phyloP scores from a whole-genome alignment of 306 rosid species.

The Pterocarpus macrocarpus region DNA sequence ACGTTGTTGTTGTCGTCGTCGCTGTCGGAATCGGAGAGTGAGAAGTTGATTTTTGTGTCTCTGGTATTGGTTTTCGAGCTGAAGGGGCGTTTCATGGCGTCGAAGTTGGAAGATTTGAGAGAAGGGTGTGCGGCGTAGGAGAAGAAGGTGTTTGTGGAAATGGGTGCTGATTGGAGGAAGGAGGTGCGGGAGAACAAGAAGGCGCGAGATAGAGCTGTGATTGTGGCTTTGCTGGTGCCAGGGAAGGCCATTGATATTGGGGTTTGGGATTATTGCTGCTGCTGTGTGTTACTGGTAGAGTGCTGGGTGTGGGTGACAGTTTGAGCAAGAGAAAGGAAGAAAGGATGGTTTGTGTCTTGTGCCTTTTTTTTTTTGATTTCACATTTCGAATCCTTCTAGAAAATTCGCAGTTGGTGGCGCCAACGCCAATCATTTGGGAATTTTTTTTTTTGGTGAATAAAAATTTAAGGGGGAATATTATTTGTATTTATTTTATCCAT shows the following conservation, averaged over 20 bases:
- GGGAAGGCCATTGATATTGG: conserved; percentile 45
- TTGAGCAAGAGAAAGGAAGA: background rate
- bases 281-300: background rate
- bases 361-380: too few species aligned
- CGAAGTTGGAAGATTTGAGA: conserved; percentile 3
- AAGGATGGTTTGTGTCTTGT: background rate
- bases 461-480: too few species aligned
- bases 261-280: background rate
- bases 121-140: background rate
- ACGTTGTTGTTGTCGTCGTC: conserved; percentile 32
- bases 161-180: background rate
- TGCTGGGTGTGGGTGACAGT: background rate
- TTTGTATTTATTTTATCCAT: too few species aligned
- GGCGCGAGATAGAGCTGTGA: conserved; percentile 45
- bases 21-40: conserved; percentile 51
- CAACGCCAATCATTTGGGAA: too few species aligned
- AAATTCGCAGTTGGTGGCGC: background rate
- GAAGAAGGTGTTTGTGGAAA: background rate
- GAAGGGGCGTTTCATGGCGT: conserved; percentile 10
- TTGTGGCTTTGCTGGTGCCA: background rate
- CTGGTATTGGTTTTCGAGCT: conserved; percentile 36
- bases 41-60: conserved; percentile 61
- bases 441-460: too few species aligned
- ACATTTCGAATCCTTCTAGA: background rate
- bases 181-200: background rate